Evolutionary conservation across 768 basidiomycete species (phyloP), one percentile per base, ranked within the genome.

Genomic region (Nidularia pulvinata): DNA sequence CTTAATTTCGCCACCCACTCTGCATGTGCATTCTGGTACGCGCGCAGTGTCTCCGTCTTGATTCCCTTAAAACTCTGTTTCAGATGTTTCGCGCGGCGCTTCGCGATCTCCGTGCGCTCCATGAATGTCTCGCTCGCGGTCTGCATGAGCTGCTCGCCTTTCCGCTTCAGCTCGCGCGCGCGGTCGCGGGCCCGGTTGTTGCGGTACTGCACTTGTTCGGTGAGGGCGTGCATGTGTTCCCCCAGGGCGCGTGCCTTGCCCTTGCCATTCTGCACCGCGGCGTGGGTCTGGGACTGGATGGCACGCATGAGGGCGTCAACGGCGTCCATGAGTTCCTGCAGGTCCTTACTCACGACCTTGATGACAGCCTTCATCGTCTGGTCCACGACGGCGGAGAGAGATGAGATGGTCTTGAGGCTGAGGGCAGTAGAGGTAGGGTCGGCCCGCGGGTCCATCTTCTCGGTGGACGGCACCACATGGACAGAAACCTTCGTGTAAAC

Each of bases 261-360:
- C 71, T 75, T 76, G 14, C 81, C 81, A 43, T 79, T 73, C 47
- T 74, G 68, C 39, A 85, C 66, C 49, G 80, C 66, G 22, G 59
- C 58, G 35, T 75, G 66, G 10, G 79, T 80, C 55, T 86, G 83
- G 49, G 69, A 72, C 9, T 74, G 75, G 50, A 87, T 77, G 43
- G 77, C 77, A 33, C 66, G 69, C 55, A 79, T 68, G 35, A 88
- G 74, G 0, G 77, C 81, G 57, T 88, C 86, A 33, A 88, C 71
- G 3, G 83, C 84, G 25, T 80, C 79, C 34, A 81, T 63, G 19
- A 88, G 70, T 56, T 86, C 85, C 19, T 77, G 71, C 49, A 85
- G 65, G 53, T 88, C 86, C 49, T 69, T 74, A 7, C 74, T 73
- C 19, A 85, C 66, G n/a, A 68, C 68, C 6, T 77, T 69, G 1